Conservation (phyloP, 257 asterid species). For the Misopates orontium region DNA sequence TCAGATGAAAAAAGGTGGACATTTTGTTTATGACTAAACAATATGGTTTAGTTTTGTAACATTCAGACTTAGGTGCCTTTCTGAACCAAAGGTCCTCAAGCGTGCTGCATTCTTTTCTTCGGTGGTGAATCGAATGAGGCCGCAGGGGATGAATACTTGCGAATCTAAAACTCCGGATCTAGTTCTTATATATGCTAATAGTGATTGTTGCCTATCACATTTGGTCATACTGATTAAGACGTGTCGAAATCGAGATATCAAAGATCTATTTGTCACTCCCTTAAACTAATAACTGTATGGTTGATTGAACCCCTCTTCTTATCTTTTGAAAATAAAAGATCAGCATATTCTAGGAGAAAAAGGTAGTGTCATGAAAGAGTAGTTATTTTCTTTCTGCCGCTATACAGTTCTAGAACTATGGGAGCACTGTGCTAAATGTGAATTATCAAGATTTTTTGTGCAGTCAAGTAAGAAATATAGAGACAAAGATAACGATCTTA, state of each 20-base stretch:
- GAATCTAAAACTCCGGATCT: not conserved
- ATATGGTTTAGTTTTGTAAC: too few species aligned
- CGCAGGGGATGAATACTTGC: too few species aligned
- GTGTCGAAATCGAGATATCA: too few species aligned
- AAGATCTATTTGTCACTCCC: not conserved
- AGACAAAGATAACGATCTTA: conserved; percentile 24
- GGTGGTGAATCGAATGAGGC: too few species aligned
- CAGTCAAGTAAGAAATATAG: conserved; percentile 38
- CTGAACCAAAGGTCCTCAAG: too few species aligned
- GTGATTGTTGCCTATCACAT: not conserved
- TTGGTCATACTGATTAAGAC: not conserved
- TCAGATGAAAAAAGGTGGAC: too few species aligned
- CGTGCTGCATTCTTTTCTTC: too few species aligned
- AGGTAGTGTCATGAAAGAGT: not conserved
- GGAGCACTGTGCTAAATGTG: not conserved
- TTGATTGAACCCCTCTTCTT: not conserved
- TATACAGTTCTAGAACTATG: not conserved
- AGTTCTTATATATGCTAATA: not conserved
- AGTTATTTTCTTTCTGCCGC: not conserved
- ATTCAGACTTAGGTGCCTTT: too few species aligned
- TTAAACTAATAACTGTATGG: not conserved
- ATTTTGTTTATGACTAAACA: too few species aligned
- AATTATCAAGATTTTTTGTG: conserved; percentile 20
- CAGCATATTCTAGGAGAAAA: not conserved
- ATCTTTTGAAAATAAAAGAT: not conserved